Percentiles rank a stretch among this genome's conserved stretches.
phyloP scores from a whole-genome alignment of 2,329 filamentous ascomycete genomes.

The Alternaria alternata region DNA sequence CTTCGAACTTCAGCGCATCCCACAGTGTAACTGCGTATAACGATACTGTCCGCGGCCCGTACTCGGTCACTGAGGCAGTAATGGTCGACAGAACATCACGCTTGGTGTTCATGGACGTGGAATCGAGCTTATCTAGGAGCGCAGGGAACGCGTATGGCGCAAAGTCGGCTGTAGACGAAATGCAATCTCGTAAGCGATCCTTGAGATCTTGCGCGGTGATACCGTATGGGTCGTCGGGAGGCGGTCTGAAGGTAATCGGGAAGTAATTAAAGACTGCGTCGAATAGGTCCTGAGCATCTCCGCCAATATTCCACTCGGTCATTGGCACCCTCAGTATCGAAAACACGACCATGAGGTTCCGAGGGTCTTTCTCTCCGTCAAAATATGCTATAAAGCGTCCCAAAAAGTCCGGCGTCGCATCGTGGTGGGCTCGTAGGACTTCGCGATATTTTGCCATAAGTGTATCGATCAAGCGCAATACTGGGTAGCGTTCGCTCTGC shows the following conservation, averaged over 20 bases:
- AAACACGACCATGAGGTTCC: conserved; percentile 75
- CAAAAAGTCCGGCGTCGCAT: conserved; percentile 62
- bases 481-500: conserved; percentile 67
- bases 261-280: conserved; percentile 77
- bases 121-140: conserved; percentile 73
- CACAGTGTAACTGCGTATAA: conserved; percentile 71
- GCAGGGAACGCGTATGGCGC: conserved; percentile 73
- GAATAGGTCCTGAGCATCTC: conserved; percentile 66
- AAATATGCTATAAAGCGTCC: conserved; percentile 70
- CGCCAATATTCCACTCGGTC: conserved; percentile 71
- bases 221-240: conserved; percentile 73
- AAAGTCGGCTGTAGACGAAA: conserved; percentile 68
- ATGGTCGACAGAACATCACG: conserved; percentile 72
- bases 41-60: conserved; percentile 66
- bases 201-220: conserved; percentile 75
- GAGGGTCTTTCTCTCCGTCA: conserved; percentile 72
- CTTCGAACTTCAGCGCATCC: conserved; percentile 74
- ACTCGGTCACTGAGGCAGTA: conserved; percentile 66
- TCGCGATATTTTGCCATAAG: conserved; percentile 66
- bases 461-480: conserved; percentile 68
- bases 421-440: conserved; percentile 59
- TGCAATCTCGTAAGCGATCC: conserved; percentile 68
- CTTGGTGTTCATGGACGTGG: conserved; percentile 73
- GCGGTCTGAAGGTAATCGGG: conserved; percentile 74
- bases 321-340: conserved; percentile 72